phyloP scores from a whole-genome alignment of 2,329 filamentous ascomycete species.

The Exophiala sideris region DNA sequence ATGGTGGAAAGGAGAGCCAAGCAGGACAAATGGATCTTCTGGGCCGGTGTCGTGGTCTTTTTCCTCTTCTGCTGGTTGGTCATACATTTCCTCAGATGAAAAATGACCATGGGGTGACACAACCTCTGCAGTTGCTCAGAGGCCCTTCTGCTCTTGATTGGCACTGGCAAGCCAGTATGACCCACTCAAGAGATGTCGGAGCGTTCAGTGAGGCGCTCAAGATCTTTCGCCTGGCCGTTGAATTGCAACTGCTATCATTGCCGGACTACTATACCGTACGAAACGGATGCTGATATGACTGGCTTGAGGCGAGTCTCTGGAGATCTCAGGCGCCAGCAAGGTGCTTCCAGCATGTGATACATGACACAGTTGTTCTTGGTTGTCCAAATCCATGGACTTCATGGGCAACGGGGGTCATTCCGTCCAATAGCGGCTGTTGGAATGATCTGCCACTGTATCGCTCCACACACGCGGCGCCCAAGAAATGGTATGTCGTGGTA shows the following conservation, averaged over 20 bases:
- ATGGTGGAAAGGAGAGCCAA: slow-evolving; percentile 90
- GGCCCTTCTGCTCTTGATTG: neutral
- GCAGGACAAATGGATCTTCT: slow-evolving; percentile 98
- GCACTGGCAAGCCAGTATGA: neutral
- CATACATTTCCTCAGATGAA: slow-evolving; percentile 73
- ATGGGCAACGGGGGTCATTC: neutral
- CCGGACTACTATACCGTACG: too few species aligned
- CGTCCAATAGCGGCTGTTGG: neutral
- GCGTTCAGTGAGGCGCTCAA: too few species aligned
- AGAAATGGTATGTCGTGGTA: neutral
- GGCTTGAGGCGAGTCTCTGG: too few species aligned
- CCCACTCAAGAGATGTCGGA: too few species aligned
- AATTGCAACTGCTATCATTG: too few species aligned
- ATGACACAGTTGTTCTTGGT: too few species aligned
- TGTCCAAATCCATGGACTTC: too few species aligned
- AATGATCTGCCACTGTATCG: neutral
- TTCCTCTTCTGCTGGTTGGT: slow-evolving; percentile 90
- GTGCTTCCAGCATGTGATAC: too few species aligned
- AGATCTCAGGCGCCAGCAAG: too few species aligned
- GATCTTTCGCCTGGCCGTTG: too few species aligned
- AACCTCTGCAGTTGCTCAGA: neutral
- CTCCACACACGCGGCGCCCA: neutral
- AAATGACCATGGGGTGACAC: neutral
- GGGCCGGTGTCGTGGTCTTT: slow-evolving; percentile 79
- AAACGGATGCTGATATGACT: too few species aligned